Percentiles rank a stretch among this genome's conserved stretches.
Conservation (phyloP, 176 grass and related monocot genomes). For the Guadua angustifolia region DNA sequence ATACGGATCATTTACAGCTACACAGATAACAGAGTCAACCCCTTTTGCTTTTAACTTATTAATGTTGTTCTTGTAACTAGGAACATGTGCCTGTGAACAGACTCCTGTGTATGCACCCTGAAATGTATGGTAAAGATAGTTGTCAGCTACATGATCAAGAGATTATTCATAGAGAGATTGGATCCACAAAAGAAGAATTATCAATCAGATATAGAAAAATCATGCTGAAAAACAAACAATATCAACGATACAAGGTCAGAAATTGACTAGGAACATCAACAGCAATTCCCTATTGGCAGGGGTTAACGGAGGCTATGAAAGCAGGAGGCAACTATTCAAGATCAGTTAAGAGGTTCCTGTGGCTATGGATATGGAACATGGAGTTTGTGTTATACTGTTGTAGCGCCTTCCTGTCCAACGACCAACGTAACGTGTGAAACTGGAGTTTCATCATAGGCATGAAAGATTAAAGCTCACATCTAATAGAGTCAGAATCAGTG, state of each 20-base stretch:
- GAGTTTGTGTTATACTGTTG: background rate
- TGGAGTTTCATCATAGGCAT: background rate
- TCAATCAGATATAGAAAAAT: background rate
- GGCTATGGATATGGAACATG: slow-evolving; percentile 8
- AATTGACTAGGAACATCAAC: background rate
- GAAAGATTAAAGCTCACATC: background rate
- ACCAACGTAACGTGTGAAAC: background rate
- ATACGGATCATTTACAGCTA: slow-evolving; percentile 92
- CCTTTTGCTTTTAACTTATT: slow-evolving; percentile 95
- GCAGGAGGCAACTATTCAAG: background rate
- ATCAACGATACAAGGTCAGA: background rate
- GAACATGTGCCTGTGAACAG: slow-evolving; percentile 82
- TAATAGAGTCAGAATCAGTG: background rate
- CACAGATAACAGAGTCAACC: slow-evolving; percentile 90
- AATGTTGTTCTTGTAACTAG: slow-evolving; percentile 95
- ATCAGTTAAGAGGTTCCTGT: background rate
- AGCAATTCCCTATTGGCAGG: background rate
- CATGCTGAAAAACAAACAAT: background rate
- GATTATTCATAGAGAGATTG: background rate
- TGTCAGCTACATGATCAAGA: slow-evolving; percentile 1
- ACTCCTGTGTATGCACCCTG: slow-evolving; percentile 94
- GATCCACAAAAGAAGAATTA: background rate
- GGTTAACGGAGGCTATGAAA: background rate
- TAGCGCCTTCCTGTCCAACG: background rate
- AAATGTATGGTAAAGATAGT: slow-evolving; percentile 35